Base-by-base conservation (phyloP, 1,284 basidiomycete genomes). In the Moesziomyces antarcticus region DNA sequence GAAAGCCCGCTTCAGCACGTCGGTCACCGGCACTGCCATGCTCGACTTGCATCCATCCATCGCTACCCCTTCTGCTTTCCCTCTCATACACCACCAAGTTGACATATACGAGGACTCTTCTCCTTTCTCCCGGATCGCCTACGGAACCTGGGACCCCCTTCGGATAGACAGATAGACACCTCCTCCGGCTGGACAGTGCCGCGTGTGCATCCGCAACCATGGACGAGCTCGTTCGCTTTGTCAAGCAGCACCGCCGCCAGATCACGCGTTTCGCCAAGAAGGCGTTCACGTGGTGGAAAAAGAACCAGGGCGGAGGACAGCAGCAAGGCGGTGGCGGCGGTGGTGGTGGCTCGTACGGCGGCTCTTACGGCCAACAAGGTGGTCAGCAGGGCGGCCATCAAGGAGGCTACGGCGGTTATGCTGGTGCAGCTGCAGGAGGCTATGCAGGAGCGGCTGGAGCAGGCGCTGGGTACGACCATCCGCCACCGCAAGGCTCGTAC, bases 181-280 rank as follows among this genome's bases (percentile, higher is more conserved):
- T 37, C 35, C 35, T 37, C 35, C 35, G 35, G 35, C 35, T 18
- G 35, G 35, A 37, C 35, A 37, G 16, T 18, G 35, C 35, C 14
- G 35, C 16, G 14, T 16, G 35, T 18, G 35, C 14, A 14, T 37
- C 18, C 16, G 40, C 56, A 45, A 69, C 9, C 47, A 78, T 76
- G 73, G 77, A 81, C 64, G 52, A 81, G 11, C 52, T 79, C 43
- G 64, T 81, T 13, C 63, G 75, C 58, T 78, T 81, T 61, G 52
- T 80, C 64, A 81, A 81, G 62, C 57, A 72, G 59, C 76, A 81
- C 49, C 51, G 73, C 33, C 56, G 59, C 27, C 77, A 79, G 55
- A 79, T 82, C 72, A 75, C 73, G 22, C 40, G 46, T 7, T 52
- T 71, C 33, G 75, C 62, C 58, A 82, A 82, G 45, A 82, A 82